These are phyloP conservation scores for Euphrasia arctica DNA, from an alignment of 305 asterid species.

Conservation along the genomic window DNA sequence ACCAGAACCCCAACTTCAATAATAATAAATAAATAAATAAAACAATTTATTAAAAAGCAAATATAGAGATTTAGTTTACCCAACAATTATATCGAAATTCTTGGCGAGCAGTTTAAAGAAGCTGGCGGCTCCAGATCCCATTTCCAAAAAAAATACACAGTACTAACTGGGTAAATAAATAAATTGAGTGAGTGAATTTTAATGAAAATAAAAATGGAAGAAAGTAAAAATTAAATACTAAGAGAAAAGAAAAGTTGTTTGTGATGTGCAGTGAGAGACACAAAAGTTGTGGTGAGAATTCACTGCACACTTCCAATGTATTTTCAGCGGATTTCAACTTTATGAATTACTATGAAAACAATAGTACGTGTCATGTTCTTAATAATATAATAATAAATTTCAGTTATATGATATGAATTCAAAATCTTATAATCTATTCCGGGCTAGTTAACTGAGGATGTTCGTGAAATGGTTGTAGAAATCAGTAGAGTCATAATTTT, in stretches of 20 bases:
- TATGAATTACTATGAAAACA: no score
- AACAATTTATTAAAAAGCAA: no score
- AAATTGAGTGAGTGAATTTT: not conserved
- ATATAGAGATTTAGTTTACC: slow-evolving; percentile 33
- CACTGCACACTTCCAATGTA: not conserved
- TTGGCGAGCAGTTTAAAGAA: slow-evolving; percentile 48
- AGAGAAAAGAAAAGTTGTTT: no score
- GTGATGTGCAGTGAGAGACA: slow-evolving; percentile 10
- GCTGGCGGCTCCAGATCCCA: slow-evolving; percentile 65
- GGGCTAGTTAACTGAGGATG: no score
- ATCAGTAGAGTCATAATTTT: no score
- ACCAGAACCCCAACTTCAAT: slow-evolving; percentile 12
- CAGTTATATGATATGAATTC: no score
- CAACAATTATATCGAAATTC: slow-evolving; percentile 70
- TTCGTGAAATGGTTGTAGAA: no score
- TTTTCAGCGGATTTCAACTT: no score
- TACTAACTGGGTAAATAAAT: slow-evolving; percentile 3
- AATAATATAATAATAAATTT: no score
- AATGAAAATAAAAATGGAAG: not conserved
- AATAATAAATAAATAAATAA: not conserved
- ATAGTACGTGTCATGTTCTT: no score
- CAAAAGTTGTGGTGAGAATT: slow-evolving; percentile 23
- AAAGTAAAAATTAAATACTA: not conserved
- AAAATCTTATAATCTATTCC: no score
- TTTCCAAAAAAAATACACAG: not conserved